Percentiles rank a stretch among this genome's conserved stretches.
Conservation (phyloP, 352 stramenopile genomes). For the Phytophthora europaea region DNA sequence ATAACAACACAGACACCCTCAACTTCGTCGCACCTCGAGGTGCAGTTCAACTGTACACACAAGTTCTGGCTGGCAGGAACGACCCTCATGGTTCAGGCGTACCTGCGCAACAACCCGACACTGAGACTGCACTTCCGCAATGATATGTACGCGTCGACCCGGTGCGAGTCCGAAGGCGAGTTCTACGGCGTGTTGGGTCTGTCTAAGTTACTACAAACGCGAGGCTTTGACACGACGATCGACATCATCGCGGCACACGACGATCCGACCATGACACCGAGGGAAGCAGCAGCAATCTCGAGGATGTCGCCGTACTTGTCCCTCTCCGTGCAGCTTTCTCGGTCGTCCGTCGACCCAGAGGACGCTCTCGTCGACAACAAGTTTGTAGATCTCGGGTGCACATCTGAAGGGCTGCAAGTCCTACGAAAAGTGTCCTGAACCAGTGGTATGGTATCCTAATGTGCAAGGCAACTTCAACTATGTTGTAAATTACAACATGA, state of each 20-base stretch:
- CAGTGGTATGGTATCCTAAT: neutral
- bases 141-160: slow-evolving; percentile 78
- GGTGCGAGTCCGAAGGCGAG: slow-evolving; percentile 49
- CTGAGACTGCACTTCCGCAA: slow-evolving; percentile 67
- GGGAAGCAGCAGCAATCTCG: slow-evolving; percentile 58
- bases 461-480: slow-evolving; percentile 25
- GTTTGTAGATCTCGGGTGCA: slow-evolving; percentile 59
- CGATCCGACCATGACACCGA: slow-evolving; percentile 54
- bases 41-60: slow-evolving; percentile 75
- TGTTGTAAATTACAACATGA: slow-evolving; percentile 7
- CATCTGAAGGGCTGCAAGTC: slow-evolving; percentile 58
- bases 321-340: slow-evolving; percentile 54
- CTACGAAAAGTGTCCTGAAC: slow-evolving; percentile 64
- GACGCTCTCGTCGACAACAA: slow-evolving; percentile 45
- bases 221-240: slow-evolving; percentile 55
- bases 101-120: slow-evolving; percentile 44
- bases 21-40: slow-evolving; percentile 16
- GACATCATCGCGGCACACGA: slow-evolving; percentile 51
- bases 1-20: slow-evolving; percentile 14
- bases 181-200: slow-evolving; percentile 61
- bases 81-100: slow-evolving; percentile 36
- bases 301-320: slow-evolving; percentile 61
- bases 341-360: slow-evolving; percentile 45
- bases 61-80: slow-evolving; percentile 66
- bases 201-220: slow-evolving; percentile 40